Evolutionary conservation across 179 eudicot genomes (phyloP).

Genomic region (Monotropa hypopitys): DNA sequence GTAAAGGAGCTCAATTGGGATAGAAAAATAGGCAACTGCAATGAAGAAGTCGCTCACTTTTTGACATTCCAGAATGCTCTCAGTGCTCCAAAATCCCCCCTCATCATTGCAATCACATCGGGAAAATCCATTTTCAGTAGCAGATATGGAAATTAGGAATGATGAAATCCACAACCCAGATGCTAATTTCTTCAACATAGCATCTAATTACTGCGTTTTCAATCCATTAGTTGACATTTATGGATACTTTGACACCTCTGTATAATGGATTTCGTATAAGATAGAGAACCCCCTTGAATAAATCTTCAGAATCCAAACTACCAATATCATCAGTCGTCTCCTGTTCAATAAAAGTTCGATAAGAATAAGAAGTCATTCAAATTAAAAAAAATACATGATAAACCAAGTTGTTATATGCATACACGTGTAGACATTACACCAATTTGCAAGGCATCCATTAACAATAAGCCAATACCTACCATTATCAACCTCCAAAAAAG

Average conservation of each 20-base stretch:
- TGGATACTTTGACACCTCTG: background rate
- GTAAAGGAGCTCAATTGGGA: conserved; percentile 75
- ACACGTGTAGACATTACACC: background rate
- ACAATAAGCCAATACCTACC: background rate
- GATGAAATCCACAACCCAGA: conserved; percentile 23
- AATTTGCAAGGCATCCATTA: conserved; percentile 1
- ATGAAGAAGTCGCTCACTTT: conserved; percentile 75
- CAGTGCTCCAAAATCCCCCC: conserved; percentile 53
- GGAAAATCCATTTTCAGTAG: conserved; percentile 28
- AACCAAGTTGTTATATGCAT: background rate
- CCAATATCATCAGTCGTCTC: background rate
- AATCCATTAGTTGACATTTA: conserved; percentile 8
- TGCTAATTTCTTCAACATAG: conserved; percentile 40
- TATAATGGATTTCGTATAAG: background rate
- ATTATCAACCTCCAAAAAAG: background rate
- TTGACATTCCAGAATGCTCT: conserved; percentile 58
- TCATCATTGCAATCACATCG: conserved; percentile 72
- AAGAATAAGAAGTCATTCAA: conserved; percentile 1
- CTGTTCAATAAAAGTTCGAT: conserved; percentile 8
- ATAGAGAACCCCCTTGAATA: conserved; percentile 3
- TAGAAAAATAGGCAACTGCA: conserved; percentile 81
- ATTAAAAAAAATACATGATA: background rate
- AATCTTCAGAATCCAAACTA: background rate
- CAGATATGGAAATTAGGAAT: conserved; percentile 28
- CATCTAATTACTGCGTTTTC: conserved; percentile 13